A percentile compares a stretch with the other conserved stretches of the same genome.
phyloP scores from a whole-genome alignment of 106 monocot species.

The Acanthochlamys bracteata region DNA sequence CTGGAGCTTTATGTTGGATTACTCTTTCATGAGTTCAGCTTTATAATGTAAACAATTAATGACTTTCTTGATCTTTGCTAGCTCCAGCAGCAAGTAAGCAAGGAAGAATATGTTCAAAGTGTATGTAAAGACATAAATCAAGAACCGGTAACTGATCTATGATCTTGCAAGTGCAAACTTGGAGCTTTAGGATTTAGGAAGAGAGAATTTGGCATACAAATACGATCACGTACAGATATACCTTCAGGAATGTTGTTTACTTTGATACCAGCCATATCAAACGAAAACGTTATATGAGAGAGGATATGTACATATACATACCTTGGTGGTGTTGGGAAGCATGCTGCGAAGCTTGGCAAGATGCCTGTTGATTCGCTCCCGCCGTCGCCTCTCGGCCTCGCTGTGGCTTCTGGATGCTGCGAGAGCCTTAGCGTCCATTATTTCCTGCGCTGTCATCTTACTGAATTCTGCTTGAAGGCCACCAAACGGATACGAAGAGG shows the following conservation, averaged over 20 bases:
- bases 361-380: conserved; percentile 88
- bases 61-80: not conserved
- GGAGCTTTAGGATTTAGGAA: no score
- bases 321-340: conserved; percentile 93
- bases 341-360: conserved; percentile 78
- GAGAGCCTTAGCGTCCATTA: conserved; percentile 95
- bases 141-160: no score
- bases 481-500: conserved; percentile 30
- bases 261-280: no score
- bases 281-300: not conserved
- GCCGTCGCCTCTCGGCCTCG: conserved; percentile 86
- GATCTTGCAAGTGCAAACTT: no score
- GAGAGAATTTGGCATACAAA: no score
- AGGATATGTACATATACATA: conserved; percentile 7
- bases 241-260: no score
- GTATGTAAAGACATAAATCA: no score
- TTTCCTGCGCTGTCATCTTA: conserved; percentile 76
- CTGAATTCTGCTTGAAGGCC: conserved; percentile 51
- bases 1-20: conserved; percentile 32
- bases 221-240: no score
- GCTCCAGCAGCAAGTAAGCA: not conserved
- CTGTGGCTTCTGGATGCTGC: conserved; percentile 98
- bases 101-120: no score
- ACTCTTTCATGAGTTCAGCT: conserved; percentile 27
- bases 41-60: conserved; percentile 8